Conservation (phyloP, 768 basidiomycete species). For the Calocybe indica region DNA sequence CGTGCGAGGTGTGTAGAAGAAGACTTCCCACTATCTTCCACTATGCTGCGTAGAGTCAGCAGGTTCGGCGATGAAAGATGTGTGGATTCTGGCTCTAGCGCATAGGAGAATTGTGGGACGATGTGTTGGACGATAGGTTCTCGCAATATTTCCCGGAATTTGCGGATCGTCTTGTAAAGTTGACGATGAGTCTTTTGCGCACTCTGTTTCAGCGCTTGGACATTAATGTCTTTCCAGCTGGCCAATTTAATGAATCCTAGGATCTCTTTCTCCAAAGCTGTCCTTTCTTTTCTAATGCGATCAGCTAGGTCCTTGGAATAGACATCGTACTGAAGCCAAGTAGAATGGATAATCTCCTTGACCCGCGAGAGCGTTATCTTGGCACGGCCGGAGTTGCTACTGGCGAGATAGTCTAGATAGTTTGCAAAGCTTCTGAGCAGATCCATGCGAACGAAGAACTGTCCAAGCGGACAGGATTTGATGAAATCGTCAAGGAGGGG, state of each 20-base stretch:
- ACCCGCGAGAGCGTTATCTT: constrained; percentile 39
- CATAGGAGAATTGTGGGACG: constrained; percentile 26
- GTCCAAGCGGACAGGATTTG: constrained; percentile 71
- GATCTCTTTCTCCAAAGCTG: constrained; percentile 71
- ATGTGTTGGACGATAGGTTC: constrained; percentile 51
- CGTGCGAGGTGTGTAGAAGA: constrained; percentile 37
- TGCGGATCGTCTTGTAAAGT: constrained; percentile 84
- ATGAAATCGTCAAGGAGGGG: constrained; percentile 82
- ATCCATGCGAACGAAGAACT: constrained; percentile 63
- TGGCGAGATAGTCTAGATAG: constrained; percentile 36
- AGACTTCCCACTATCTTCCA: background rate
- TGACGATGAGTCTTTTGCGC: constrained; percentile 88
- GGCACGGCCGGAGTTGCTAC: constrained; percentile 21
- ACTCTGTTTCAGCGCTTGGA: constrained; percentile 88
- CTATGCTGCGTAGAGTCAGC: background rate
- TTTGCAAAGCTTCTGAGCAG: constrained; percentile 64
- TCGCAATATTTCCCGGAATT: constrained; percentile 86
- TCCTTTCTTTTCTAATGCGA: constrained; percentile 51
- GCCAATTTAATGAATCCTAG: constrained; percentile 87
- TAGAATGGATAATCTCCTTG: constrained; percentile 52
- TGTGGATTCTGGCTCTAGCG: constrained; percentile 21
- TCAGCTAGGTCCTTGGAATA: constrained; percentile 43
- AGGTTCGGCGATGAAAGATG: background rate
- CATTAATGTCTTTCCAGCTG: constrained; percentile 97
- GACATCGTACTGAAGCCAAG: constrained; percentile 58